phyloP scores from a whole-genome alignment of 805 yeast species.

The Candida hungchunana region DNA sequence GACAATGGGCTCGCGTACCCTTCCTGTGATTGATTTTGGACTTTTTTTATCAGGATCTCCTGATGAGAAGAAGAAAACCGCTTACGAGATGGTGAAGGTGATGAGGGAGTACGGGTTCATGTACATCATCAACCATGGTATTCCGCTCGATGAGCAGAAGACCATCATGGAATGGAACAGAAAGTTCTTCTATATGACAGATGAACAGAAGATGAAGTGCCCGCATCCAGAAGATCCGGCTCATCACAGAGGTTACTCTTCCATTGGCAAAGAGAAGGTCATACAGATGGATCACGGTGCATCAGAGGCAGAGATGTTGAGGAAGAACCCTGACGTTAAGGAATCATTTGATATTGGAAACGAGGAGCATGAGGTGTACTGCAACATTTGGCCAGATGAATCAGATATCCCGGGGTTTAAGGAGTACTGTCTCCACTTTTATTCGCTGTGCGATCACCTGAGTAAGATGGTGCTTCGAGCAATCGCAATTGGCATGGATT shows the following conservation, averaged over 20 bases:
- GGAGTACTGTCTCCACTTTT: conserved; percentile 16
- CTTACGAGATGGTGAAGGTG: conserved; percentile 22
- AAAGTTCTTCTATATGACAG: conserved; percentile 14
- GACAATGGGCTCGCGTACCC: too few species aligned
- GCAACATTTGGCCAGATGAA: conserved; percentile 24
- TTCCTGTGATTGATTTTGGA: conserved; percentile 27
- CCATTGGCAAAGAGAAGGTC: conserved; percentile 23
- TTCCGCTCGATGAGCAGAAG: conserved; percentile 9
- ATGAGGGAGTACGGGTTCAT: conserved; percentile 24
- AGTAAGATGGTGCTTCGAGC: conserved; percentile 14
- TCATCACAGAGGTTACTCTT: conserved; percentile 25
- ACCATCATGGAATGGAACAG: conserved; percentile 19
- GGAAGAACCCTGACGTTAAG: conserved; percentile 22
- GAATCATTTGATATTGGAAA: conserved; percentile 25
- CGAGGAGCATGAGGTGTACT: conserved; percentile 8
- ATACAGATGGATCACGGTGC: conserved; percentile 23
- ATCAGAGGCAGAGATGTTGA: conserved; percentile 10
- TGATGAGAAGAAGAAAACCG: conserved; percentile 21
- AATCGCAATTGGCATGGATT: conserved; percentile 18
- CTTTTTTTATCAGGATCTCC: conserved; percentile 23
- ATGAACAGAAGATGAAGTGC: conserved; percentile 15
- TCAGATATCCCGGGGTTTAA: conserved; percentile 20
- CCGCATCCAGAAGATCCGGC: conserved; percentile 21
- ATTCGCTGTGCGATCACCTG: conserved; percentile 7
- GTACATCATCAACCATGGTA: conserved; percentile 23